Evolutionary conservation across 2,329 filamentous ascomycete species (phyloP).

Genomic region (Trematosphaeria pertusa): DNA sequence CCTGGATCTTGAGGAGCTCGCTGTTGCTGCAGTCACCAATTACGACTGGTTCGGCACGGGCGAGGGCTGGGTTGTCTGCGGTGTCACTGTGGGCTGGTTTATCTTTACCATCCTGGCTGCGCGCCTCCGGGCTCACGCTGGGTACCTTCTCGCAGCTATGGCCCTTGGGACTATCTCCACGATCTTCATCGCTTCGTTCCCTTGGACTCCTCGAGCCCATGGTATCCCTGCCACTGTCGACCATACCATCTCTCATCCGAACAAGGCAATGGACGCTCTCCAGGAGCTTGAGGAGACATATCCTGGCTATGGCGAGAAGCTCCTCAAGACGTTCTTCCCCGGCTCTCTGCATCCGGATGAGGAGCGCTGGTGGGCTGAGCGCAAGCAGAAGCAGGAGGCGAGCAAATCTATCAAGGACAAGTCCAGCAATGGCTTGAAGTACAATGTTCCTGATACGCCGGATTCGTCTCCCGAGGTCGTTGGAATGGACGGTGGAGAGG

Average conservation of each 20-base stretch:
- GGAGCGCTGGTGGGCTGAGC: slow-evolving; percentile 1
- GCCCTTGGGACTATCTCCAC: slow-evolving; percentile 3
- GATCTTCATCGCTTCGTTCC: neutral
- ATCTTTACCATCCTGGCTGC: neutral
- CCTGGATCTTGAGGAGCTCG: slow-evolving; percentile 7
- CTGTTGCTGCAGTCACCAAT: neutral
- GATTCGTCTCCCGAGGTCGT: no score
- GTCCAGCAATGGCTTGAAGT: neutral
- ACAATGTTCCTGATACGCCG: neutral
- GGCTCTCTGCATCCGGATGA: neutral
- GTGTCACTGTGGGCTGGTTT: slow-evolving; percentile 1
- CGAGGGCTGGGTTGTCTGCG: neutral
- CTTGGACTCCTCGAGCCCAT: neutral
- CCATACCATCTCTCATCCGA: neutral
- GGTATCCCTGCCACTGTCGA: slow-evolving; percentile 4
- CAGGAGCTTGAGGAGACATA: neutral
- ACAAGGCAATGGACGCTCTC: slow-evolving; percentile 2
- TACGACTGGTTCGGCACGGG: slow-evolving; percentile 6
- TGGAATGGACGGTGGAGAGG: no score
- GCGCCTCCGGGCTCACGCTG: neutral
- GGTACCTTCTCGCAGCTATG: neutral
- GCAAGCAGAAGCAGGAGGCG: neutral
- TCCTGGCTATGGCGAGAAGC: neutral
- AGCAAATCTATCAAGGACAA: neutral
- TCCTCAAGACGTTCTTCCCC: slow-evolving; percentile 9